Conservation (phyloP, 305 asterid species). For the Withania somnifera region DNA sequence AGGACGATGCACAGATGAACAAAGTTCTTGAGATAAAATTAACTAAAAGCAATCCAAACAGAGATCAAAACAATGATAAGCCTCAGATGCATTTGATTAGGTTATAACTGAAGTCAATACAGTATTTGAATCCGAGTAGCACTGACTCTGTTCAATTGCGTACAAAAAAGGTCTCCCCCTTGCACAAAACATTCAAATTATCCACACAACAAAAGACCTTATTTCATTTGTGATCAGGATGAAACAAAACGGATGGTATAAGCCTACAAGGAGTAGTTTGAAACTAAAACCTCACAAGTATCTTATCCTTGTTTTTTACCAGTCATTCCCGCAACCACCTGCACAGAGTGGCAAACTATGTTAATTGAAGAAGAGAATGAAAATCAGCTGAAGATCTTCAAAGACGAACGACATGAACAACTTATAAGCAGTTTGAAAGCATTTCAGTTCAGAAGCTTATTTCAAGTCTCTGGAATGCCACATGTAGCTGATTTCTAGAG, state of each 20-base stretch:
- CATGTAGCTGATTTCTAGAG: neutral
- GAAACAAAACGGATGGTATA: neutral
- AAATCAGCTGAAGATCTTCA: neutral
- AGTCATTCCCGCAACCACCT: slow-evolving; percentile 64
- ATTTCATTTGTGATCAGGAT: slow-evolving; percentile 8
- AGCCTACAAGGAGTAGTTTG: neutral
- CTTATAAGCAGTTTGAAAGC: neutral
- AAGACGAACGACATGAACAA: neutral
- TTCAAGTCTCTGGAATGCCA: neutral
- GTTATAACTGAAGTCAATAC: neutral
- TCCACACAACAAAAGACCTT: neutral
- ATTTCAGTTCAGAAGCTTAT: neutral
- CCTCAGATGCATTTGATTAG: neutral
- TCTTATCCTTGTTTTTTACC: slow-evolving; percentile 39
- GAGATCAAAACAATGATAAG: neutral
- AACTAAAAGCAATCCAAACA: neutral
- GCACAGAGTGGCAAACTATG: slow-evolving; percentile 12
- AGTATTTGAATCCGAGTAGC: neutral
- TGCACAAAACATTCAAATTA: neutral
- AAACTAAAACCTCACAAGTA: neutral
- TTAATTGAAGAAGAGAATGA: neutral
- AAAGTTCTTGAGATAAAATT: neutral
- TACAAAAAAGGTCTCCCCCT: neutral
- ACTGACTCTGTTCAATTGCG: neutral
- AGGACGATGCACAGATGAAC: neutral